Evolutionary conservation across 768 basidiomycete species (phyloP).

Genomic region (Cystobasidiopsis lactophilus): DNA sequence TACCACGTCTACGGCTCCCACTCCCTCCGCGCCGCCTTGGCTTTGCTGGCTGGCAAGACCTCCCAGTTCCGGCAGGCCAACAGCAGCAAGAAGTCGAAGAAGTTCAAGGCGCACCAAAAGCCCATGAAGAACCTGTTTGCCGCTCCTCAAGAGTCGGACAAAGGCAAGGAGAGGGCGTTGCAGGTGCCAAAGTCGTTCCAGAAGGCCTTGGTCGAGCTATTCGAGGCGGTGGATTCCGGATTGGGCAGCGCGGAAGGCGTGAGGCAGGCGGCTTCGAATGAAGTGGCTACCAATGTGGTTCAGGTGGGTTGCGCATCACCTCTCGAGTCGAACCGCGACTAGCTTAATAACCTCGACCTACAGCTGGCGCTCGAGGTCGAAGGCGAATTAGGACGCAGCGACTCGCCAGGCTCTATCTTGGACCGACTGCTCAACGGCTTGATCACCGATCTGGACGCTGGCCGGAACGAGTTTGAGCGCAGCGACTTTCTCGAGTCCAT

Average conservation of each 20-base stretch:
- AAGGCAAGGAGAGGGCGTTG: constrained; percentile 24
- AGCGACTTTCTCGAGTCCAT: constrained; percentile 65
- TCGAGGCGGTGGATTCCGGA: constrained; percentile 21
- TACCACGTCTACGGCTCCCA: constrained; percentile 73
- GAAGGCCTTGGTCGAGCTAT: constrained; percentile 11
- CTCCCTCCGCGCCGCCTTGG: constrained; percentile 54
- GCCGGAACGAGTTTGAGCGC: constrained; percentile 27
- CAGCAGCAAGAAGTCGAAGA: constrained; percentile 65
- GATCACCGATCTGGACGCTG: constrained; percentile 38
- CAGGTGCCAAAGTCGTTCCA: constrained; percentile 35
- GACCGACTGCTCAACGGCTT: constrained; percentile 58
- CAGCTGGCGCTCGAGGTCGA: constrained; percentile 71
- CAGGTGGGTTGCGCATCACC: not conserved
- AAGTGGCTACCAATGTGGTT: constrained; percentile 9
- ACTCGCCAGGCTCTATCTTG: constrained; percentile 48
- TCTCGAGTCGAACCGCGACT: too few species aligned
- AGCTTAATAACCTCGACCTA: not conserved
- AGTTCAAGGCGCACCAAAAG: constrained; percentile 56
- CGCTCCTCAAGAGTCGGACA: constrained; percentile 16
- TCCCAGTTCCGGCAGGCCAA: constrained; percentile 20
- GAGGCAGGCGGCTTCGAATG: not conserved
- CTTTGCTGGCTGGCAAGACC: constrained; percentile 42
- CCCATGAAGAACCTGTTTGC: constrained; percentile 56
- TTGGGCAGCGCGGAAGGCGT: not conserved
- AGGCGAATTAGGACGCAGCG: constrained; percentile 38